Conservation (phyloP, 2,329 filamentous ascomycete genomes). For the Aspergillus amoenus region DNA sequence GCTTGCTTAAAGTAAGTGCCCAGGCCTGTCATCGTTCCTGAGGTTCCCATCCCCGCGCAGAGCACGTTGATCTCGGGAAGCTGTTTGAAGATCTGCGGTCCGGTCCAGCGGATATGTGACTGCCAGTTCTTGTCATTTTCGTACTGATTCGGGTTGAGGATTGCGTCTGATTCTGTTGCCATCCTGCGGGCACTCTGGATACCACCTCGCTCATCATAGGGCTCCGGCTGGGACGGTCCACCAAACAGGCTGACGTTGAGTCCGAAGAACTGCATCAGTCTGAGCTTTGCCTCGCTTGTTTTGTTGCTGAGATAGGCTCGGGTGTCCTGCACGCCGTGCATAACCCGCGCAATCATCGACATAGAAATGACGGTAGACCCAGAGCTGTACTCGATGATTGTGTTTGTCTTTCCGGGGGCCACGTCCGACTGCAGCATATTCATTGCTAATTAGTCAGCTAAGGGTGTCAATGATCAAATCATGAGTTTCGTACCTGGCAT, state of each 20-base stretch:
- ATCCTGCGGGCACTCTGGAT: slow-evolving; percentile 50
- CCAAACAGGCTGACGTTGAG: slow-evolving; percentile 59
- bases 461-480: background rate
- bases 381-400: slow-evolving; percentile 61
- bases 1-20: slow-evolving; percentile 51
- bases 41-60: slow-evolving; percentile 59
- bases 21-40: slow-evolving; percentile 52
- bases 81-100: slow-evolving; percentile 57
- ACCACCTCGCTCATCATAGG: slow-evolving; percentile 53
- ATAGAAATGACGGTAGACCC: slow-evolving; percentile 64
- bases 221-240: slow-evolving; percentile 59
- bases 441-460: slow-evolving; percentile 38
- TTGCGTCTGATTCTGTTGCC: slow-evolving; percentile 42
- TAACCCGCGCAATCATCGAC: slow-evolving; percentile 54
- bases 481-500: slow-evolving; percentile 45
- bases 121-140: slow-evolving; percentile 49
- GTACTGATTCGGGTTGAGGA: slow-evolving; percentile 58
- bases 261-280: slow-evolving; percentile 61
- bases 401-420: slow-evolving; percentile 47
- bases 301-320: slow-evolving; percentile 61
- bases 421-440: slow-evolving; percentile 51
- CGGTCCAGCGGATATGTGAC: slow-evolving; percentile 59
- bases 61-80: slow-evolving; percentile 57
- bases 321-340: slow-evolving; percentile 53
- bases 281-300: slow-evolving; percentile 53